Base-by-base conservation (phyloP, 2,329 filamentous ascomycete species). In the Sordariomycetes sp. region DNA sequence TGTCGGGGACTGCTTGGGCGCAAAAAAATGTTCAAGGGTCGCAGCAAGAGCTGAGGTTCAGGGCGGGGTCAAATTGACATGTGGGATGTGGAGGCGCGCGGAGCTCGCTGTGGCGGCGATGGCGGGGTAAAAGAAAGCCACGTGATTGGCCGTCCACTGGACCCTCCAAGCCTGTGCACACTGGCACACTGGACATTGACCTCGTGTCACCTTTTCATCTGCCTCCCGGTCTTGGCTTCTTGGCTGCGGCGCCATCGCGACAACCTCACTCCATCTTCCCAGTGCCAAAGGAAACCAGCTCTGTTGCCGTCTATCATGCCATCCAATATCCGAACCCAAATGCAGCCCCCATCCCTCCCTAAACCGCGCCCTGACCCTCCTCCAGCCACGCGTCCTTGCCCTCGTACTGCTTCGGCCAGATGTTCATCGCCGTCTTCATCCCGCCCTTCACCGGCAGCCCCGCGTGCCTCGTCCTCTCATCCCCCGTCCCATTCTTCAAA, bases 371-470 rank as follows among this genome's bases (percentile, higher is more conserved):
- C 11, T n/a, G 11, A 18, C 3, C 34, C 55, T 10, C 51, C 28
- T 58, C 51, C 22, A 24, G 4, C 22, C 37, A 16, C 50, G 22
- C 50, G 24, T 52, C 50, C 24, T 52, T 32, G 7, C 51, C 24
- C 18, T 32, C 34, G 25, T 55, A 59, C 46, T 52, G 40, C 58
- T 52, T 59, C 53, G 58, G 58, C 75, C 76, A 76, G 57, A 77
- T 76, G 59, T 77, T 76, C 71, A 77, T 74, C 12, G 73, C 74
- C 4, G 71, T 76, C 69, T 77, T 78, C 54, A 67, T 54, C 3
- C 75, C 75, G 0, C 64, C 64, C 7, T 63, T 68, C 6, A 77
- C 64, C 4, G 74, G 73, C 50, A 77, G 62, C 0, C 75, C 75
- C 0, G 75, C 73, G 59, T 77, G 75, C 34, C 70, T 64, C 1